A percentile compares a stretch with the other conserved stretches of the same genome.
These are phyloP conservation scores for Heracleum sosnowskyi DNA, from an alignment of 129 eudicot species.

Conservation along the genomic window DNA sequence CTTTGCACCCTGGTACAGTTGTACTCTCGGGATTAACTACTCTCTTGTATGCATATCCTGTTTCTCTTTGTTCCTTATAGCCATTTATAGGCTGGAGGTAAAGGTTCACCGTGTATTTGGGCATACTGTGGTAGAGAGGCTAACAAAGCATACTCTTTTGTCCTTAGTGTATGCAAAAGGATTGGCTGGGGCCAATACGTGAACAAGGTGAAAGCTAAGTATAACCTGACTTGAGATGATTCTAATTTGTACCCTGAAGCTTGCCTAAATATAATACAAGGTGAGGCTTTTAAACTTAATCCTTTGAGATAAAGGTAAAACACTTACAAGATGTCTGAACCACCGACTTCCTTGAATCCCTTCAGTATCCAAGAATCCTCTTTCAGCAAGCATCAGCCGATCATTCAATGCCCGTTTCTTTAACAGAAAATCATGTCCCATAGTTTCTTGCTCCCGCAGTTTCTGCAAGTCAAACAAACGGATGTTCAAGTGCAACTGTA, in stretches of 20 bases:
- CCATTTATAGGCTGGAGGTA: not conserved
- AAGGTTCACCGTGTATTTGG: not conserved
- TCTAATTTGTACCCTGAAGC: not conserved
- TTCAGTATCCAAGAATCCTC: constrained; percentile 80
- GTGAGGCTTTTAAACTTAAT: not conserved
- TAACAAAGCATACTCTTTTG: not conserved
- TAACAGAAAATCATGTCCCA: constrained; percentile 22
- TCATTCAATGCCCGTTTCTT: constrained; percentile 67
- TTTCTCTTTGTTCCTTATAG: not conserved
- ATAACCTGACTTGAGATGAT: not conserved
- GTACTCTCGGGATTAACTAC: not conserved
- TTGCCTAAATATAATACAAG: not conserved
- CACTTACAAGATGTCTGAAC: constrained; percentile 88
- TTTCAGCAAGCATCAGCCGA: constrained; percentile 75
- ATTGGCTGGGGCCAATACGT: not conserved
- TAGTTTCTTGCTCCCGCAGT: constrained; percentile 34
- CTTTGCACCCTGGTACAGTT: not conserved
- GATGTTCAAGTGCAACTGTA: not conserved
- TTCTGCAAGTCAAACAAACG: constrained; percentile 32
- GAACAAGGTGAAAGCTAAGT: not conserved
- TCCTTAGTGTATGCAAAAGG: not conserved
- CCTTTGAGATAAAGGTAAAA: not conserved
- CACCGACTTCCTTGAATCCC: constrained; percentile 65
- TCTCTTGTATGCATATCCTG: not conserved
- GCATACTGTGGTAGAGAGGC: not conserved